Percentiles rank a stretch among this genome's conserved stretches.
phyloP scores from a whole-genome alignment of 2,329 filamentous ascomycete species.

The Chrysoporthe cubensis region DNA sequence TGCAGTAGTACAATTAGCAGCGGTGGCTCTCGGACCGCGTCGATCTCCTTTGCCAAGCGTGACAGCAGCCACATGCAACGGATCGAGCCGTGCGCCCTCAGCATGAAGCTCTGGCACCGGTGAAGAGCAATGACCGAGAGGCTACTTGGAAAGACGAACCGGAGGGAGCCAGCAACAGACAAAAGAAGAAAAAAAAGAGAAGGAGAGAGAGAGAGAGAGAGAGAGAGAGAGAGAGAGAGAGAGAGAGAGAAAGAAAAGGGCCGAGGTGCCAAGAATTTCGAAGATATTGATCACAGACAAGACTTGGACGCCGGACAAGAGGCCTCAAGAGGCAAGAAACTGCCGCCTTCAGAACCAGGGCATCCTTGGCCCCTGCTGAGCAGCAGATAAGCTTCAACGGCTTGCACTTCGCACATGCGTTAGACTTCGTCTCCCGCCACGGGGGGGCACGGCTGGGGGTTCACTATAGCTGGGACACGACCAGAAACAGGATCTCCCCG shows the following conservation, averaged over 20 bases:
- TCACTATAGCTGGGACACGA: conserved; percentile 1
- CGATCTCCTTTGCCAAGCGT: neutral
- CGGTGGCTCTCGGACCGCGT: neutral
- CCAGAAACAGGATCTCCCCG: neutral
- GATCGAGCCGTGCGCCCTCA: conserved; percentile 1
- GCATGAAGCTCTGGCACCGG: neutral
- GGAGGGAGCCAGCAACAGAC: neutral
- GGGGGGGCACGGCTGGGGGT: neutral
- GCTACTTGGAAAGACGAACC: neutral
- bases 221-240: neutral
- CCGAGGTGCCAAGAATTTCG: neutral
- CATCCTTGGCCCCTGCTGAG: neutral
- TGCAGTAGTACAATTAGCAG: neutral
- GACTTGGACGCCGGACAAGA: neutral
- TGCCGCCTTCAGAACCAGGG: neutral
- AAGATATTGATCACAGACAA: neutral
- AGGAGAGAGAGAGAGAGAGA: neutral
- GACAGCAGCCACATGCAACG: neutral
- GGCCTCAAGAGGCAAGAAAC: conserved; percentile 11
- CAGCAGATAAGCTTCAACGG: conserved; percentile 11
- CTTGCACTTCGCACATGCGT: neutral
- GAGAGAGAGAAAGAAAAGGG: neutral
- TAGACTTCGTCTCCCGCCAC: conserved; percentile 4
- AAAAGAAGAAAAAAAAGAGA: neutral
- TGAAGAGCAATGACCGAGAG: neutral